Evolutionary conservation across 768 basidiomycete genomes (phyloP).

Genomic region (Boletus rex-veris): DNA sequence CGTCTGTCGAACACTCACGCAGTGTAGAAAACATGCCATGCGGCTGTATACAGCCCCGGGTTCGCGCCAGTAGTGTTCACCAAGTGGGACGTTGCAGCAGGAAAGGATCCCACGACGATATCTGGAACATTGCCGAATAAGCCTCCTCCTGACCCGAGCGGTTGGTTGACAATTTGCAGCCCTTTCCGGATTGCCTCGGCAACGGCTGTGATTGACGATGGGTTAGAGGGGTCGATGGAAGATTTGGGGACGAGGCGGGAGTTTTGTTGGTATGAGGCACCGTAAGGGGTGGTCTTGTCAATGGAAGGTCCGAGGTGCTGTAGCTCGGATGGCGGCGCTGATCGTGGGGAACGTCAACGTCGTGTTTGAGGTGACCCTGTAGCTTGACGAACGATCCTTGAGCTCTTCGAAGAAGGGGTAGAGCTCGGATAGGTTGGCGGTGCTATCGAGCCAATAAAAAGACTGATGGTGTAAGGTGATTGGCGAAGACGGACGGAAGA

Average conservation of each 20-base stretch:
- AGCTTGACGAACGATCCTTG: slow-evolving; percentile 6
- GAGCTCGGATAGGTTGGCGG: slow-evolving; percentile 3
- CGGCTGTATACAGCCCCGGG: slow-evolving; percentile 12
- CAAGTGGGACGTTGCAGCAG: slow-evolving; percentile 1
- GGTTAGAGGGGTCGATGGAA: slow-evolving; percentile 8
- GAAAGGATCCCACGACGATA: slow-evolving; percentile 6
- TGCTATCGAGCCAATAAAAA: slow-evolving; percentile 13
- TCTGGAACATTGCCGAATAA: neutral
- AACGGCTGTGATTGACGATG: slow-evolving; percentile 9
- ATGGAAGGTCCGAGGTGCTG: slow-evolving; percentile 10
- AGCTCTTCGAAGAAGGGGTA: slow-evolving; percentile 19
- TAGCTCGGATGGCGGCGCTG: slow-evolving; percentile 1
- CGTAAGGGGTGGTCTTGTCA: slow-evolving; percentile 11
- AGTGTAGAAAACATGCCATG: slow-evolving; percentile 11
- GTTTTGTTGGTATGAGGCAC: slow-evolving; percentile 11
- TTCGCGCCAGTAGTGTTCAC: slow-evolving; percentile 17
- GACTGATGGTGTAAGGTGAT: neutral
- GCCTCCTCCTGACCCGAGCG: neutral
- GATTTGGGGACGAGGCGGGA: slow-evolving; percentile 21
- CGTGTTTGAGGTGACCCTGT: slow-evolving; percentile 13
- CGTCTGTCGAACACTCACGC: slow-evolving; percentile 6
- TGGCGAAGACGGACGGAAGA: neutral
- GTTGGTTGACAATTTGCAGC: slow-evolving; percentile 9
- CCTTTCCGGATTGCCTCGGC: slow-evolving; percentile 19
- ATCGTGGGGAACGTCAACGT: slow-evolving; percentile 19